Base-by-base conservation (phyloP, 2,329 filamentous ascomycete species). In the Venturia effusa region DNA sequence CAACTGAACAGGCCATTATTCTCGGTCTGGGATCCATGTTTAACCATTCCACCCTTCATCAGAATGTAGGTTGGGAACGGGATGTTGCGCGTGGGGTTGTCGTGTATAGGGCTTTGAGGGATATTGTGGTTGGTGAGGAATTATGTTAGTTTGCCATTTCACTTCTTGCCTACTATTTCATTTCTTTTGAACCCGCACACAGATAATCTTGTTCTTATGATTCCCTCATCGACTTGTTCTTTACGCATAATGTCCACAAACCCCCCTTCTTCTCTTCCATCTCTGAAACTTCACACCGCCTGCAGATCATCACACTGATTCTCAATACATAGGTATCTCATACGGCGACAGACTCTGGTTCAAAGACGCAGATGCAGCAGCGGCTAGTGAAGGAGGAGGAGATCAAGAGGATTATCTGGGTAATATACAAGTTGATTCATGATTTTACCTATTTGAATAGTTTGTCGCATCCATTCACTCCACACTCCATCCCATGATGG, bases 11-110 rank as follows among this genome's bases (percentile, higher is more conserved):
- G 72, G 82, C 81, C 11, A 72, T 84, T 1, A 75, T 84, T 37
- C 74, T 84, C 43, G 82, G 82, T 2, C 72, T 85, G 0, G 83
- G 83, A 19, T 80, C 76, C 63, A 82, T 84, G 80, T 84, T 84
- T 74, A 84, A 85, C 65, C 82, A 85, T 67, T 82, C 80, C 3
- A 73, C 71, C 0, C 68, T 73, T 13, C 67, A 76, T 34, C 82
- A 84, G 67, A 85, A 85, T 68, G 79, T 84, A 4, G 81, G 78
- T 3, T 84, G 82, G 82, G 76, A 76, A 66, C 74, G 81, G 27
- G 78, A 84, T 70, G 57, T 81, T 1, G 68, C 74, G 3, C 74
- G 74, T 2, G 69, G 75, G 17, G 67, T 81, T 0, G 75, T 84
- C 22, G 77, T 76, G 0, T 84, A 84, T 67, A 76, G 72, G 17